Evolutionary conservation across 768 basidiomycete genomes (phyloP).

Genomic region (Roridomyces roridus): DNA sequence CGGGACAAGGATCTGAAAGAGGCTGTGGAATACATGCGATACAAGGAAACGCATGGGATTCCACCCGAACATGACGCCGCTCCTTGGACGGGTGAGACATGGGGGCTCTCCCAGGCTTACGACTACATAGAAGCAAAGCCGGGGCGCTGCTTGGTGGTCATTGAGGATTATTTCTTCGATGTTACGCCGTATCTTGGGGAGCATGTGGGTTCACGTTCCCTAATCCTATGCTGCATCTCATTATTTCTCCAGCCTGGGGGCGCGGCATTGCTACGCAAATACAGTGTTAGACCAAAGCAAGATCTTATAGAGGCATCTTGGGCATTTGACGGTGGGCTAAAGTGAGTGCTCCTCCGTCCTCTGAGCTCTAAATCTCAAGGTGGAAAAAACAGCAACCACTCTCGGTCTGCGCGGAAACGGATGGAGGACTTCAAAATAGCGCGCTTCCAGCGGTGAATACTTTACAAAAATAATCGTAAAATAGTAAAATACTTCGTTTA

Average conservation of each 20-base stretch:
- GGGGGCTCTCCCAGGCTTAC: slow-evolving; percentile 45
- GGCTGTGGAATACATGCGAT: slow-evolving; percentile 54
- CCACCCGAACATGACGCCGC: slow-evolving; percentile 19
- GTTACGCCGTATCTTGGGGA: slow-evolving; percentile 65
- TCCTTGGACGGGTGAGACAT: slow-evolving; percentile 44
- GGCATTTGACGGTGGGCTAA: slow-evolving; percentile 77
- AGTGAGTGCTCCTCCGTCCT: slow-evolving; percentile 30
- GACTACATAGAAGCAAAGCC: slow-evolving; percentile 37
- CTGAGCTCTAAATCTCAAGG: background rate
- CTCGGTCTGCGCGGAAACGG: slow-evolving; percentile 56
- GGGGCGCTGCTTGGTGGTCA: slow-evolving; percentile 55
- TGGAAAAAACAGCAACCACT: slow-evolving; percentile 55
- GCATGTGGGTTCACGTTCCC: slow-evolving; percentile 58
- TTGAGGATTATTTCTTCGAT: slow-evolving; percentile 69
- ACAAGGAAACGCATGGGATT: slow-evolving; percentile 38
- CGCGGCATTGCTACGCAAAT: slow-evolving; percentile 54
- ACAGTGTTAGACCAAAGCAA: slow-evolving; percentile 40
- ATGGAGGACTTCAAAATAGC: slow-evolving; percentile 59
- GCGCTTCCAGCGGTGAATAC: slow-evolving; percentile 33
- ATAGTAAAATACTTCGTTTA: too few relatives aligned
- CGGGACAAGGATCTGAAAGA: slow-evolving; percentile 53
- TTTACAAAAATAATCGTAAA: too few relatives aligned
- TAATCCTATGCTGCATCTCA: background rate
- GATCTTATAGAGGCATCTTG: slow-evolving; percentile 56
- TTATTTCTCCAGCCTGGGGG: slow-evolving; percentile 63